Conservation (phyloP, 192 early-diverging fungal genomes). For the Coemansia aciculifera region DNA sequence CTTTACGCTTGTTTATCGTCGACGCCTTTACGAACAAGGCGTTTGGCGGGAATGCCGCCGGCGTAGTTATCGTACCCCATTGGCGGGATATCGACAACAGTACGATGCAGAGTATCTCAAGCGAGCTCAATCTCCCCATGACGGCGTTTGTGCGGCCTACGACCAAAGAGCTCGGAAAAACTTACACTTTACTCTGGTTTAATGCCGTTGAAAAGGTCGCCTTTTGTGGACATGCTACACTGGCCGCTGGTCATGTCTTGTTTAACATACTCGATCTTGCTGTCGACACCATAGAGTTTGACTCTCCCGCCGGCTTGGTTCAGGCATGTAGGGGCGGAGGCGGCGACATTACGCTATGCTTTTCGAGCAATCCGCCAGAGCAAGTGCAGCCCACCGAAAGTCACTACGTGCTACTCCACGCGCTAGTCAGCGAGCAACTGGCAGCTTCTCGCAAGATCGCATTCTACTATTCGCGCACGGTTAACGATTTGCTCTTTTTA, state of each 20-base stretch:
- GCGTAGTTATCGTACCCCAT: slow-evolving; percentile 22
- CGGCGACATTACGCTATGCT: neutral
- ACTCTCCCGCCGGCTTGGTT: slow-evolving; percentile 13
- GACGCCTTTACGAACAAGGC: slow-evolving; percentile 27
- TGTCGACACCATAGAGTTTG: neutral
- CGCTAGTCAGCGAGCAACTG: slow-evolving; percentile 4
- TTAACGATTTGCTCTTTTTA: slow-evolving; percentile 12
- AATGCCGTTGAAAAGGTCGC: neutral
- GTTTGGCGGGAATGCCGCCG: slow-evolving; percentile 40
- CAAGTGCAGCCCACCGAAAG: neutral
- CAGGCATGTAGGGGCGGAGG: neutral
- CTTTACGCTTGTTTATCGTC: slow-evolving; percentile 18
- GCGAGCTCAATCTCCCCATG: slow-evolving; percentile 47
- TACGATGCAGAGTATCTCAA: slow-evolving; percentile 28
- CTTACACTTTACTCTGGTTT: slow-evolving; percentile 25
- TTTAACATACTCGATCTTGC: slow-evolving; percentile 17
- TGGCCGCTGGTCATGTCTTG: slow-evolving; percentile 38
- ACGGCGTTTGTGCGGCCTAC: slow-evolving; percentile 46
- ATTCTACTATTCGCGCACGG: slow-evolving; percentile 8
- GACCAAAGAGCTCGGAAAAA: neutral
- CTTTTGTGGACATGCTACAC: slow-evolving; percentile 7
- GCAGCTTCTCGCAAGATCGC: neutral
- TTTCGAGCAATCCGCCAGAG: slow-evolving; percentile 8
- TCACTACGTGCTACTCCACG: slow-evolving; percentile 1
- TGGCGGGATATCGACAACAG: neutral